Base-by-base conservation (phyloP, 2,329 filamentous ascomycete species). In the Epichloe typhina region DNA sequence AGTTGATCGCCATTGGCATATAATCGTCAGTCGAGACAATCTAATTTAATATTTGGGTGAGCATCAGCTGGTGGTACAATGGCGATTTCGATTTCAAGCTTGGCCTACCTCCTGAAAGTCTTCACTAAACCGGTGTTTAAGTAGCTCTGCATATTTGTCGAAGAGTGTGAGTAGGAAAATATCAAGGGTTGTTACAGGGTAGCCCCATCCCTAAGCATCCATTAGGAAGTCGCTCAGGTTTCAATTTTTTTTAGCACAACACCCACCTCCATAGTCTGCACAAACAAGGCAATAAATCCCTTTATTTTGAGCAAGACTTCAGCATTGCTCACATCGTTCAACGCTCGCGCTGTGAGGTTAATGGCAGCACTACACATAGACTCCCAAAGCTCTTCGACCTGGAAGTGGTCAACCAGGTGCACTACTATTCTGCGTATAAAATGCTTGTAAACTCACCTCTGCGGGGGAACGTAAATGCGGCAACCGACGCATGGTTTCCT, bases 351-450 rank as follows among this genome's bases (percentile, higher is more conserved):
- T 55, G 95, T 94, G 46, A 97, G 73, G 8, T 76, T 78, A 57
- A 97, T 88, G 0, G 88, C 84, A 43, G 84, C 83, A 61, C 90
- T 87, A 62, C 91, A 97, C 87, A 97, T 93, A 0, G 90, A 96
- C 61, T 97, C 91, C 93, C 93, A 98, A 2, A 98, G 72, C 67
- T 97, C 93, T 62, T 98, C 93, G n/a, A 96, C 82, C 86, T 90
- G 54, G 23, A 17, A n/a, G 13, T 19, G 6, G 40, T 15, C 15
- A 40, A 15, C 40, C 13, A 13, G 17, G 17, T 37, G 40, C 39
- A 7, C 19, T 13, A 37, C 5, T 13, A 43, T 17, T 21, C 13
- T 3, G 12, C 4, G 17, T 37, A n/a, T 3, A 12, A 9, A 23
- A 35, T n/a, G 46, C 23, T 13, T 35, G 42, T 38, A 4, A 35